Conservation (phyloP, 768 basidiomycete species). For the Lyophyllum shimeji region DNA sequence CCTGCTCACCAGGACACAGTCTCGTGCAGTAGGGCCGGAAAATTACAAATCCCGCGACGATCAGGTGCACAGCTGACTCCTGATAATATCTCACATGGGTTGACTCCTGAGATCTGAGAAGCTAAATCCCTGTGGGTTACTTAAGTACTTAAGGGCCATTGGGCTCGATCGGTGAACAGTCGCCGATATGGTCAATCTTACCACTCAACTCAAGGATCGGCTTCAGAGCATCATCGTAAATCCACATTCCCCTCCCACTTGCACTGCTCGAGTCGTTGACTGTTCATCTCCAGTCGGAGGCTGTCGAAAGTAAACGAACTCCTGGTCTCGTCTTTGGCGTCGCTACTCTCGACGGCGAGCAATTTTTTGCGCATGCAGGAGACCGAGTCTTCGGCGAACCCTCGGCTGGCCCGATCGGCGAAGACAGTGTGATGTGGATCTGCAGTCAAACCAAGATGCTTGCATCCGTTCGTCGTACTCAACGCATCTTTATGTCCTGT, state of each 20-base stretch:
- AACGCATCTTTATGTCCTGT: background rate
- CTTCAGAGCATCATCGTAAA: conserved; percentile 8
- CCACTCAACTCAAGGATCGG: background rate
- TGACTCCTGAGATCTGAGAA: background rate
- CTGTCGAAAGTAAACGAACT: conserved; percentile 16
- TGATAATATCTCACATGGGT: background rate
- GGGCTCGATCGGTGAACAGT: background rate
- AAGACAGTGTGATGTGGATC: conserved; percentile 33
- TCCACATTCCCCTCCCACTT: background rate
- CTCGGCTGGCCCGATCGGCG: conserved; percentile 20
- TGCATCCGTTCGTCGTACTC: conserved; percentile 24
- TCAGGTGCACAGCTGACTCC: background rate
- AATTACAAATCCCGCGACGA: background rate
- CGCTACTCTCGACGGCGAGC: conserved; percentile 25
- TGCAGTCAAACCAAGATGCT: conserved; percentile 37
- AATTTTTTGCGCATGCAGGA: conserved; percentile 26
- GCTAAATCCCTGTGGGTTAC: too few relatives aligned
- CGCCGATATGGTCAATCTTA: conserved; percentile 1
- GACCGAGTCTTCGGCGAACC: conserved; percentile 23
- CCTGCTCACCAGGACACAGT: too few relatives aligned
- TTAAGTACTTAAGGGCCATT: conserved; percentile 13
- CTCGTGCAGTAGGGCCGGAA: background rate
- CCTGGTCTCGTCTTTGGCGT: conserved; percentile 29
- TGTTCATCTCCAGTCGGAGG: conserved; percentile 4
- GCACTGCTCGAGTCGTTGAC: background rate